Base-by-base conservation (phyloP, 1,139 yeast species). In the Pneumocystis canis region DNA sequence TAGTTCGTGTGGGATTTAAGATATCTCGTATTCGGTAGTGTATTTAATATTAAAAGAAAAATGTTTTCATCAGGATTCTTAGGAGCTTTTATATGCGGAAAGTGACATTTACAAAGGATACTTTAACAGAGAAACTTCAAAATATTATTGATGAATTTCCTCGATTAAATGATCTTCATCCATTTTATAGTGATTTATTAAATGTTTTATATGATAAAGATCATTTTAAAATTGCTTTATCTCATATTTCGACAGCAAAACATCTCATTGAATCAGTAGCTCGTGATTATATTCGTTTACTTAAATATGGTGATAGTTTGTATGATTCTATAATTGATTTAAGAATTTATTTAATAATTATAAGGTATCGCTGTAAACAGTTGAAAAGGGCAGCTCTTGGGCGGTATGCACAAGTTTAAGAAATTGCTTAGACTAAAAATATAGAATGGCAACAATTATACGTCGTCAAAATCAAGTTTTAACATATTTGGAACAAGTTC, bases 41-140 rank as follows among this genome's bases (percentile, higher is more conserved):
- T 94, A 90, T 9, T 1, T 9, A 16, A 11, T n/a, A 28, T 25
- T 47, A 32, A 20, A 18, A 37, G 33, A 14, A 32, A 14, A 31
- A 9, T 35, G 11, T 11, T 57, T 57, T 57, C 20, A 35, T 54
- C 5, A 31, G 25, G 7, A 20, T 57, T 18, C 25, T 1, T 9
- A 82, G 98, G 70, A 89, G 96, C n/a, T 92, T 92, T 72, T 92
- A 92, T 77, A 92, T 92, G 97, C 83, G 98, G 79, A 92, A 92
- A 74, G 98, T 92, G 67, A 87, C 87, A 72, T 92, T 83, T 74
- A 92, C 98, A 14, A 88, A 95, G 65, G 98, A 92, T 74, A 97
- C 98, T 31, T 94, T 94, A 72, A 80, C 83, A 68, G 98, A 92
- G 75, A 92, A 92, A 78, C 85, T 90, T 70, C 85, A 83, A 67